Conservation (phyloP, 495 filamentous ascomycete species). For the Aspergillus wentii region DNA sequence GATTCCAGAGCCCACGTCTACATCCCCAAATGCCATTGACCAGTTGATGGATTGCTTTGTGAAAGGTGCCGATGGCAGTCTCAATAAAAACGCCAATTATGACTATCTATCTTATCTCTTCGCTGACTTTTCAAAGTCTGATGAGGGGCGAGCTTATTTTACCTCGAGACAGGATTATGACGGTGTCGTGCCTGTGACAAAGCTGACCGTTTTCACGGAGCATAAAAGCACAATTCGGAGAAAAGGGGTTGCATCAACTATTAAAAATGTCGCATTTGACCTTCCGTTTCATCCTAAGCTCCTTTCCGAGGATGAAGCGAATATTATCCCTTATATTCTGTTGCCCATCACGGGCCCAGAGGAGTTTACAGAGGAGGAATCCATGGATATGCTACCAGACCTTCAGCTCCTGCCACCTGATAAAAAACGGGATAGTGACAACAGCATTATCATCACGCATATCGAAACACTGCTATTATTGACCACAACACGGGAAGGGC, state of each 20-base stretch:
- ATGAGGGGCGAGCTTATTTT: constrained; percentile 72
- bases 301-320: constrained; percentile 67
- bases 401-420: constrained; percentile 84
- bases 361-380: constrained; percentile 61
- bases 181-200: constrained; percentile 73
- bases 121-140: constrained; percentile 81
- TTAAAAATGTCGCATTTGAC: constrained; percentile 82
- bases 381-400: constrained; percentile 73
- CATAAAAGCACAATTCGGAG: constrained; percentile 73
- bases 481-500: constrained; percentile 70
- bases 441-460: constrained; percentile 72
- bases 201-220: constrained; percentile 89
- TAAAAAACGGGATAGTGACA: constrained; percentile 75
- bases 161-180: constrained; percentile 69
- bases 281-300: constrained; percentile 65
- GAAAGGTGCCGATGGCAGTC: constrained; percentile 71
- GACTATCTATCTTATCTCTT: constrained; percentile 93
- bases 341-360: constrained; percentile 60
- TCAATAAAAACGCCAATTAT: constrained; percentile 83
- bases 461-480: constrained; percentile 82
- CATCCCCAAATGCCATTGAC: constrained; percentile 67
- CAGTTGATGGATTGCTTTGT: constrained; percentile 96
- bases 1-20: constrained; percentile 56
- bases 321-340: constrained; percentile 82
- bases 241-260: constrained; percentile 84